Base-by-base conservation (phyloP, 2,329 filamentous ascomycete genomes). In the Dothideomycetes sp. region DNA sequence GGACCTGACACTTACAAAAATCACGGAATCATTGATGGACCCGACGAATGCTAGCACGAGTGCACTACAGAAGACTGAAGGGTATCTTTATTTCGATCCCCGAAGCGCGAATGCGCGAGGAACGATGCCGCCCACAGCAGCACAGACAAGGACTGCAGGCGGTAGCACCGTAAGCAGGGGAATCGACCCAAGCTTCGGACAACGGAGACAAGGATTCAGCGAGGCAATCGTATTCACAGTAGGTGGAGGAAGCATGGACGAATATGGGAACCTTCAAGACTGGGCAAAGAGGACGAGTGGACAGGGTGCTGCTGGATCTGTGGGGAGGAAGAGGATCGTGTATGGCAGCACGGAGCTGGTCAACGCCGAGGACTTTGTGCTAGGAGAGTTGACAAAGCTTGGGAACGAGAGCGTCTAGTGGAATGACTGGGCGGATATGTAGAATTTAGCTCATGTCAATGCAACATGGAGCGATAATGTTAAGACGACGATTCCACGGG, bases 11-110 rank as follows among this genome's bases (percentile, higher is more conserved):
- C 76, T 98, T 38, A 98, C 93, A 41, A 96, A 96, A 64, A 95
- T 98, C 56, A 89, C 91, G 31, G 91, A 98, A 61, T 94, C 86
- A 1, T 81, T 98, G 53, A 98, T 98, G 89, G 91, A 98, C 55
- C 91, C 91, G 0, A 75, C 85, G 34, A 78, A 86, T 9, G 89
- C 91, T 3, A 86, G 85, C 3, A 89, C 85, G 4, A 89, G 83
- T 18, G 91, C 91, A 18, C 91, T 98, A 48, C 83, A 86, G 45
- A 96, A 94, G 68, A 96, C 91, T 2, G 91, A 98, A 58, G 81
- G 84, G 52, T 98, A 95, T 55, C 76, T 96, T 19, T 98, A 95
- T 69, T 98, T 95, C 58, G 93, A 98, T 57, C 91, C 91, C 1
- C 78, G 89, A 38, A 93, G 84, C 47, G 84, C 89, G 19, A 94